phyloP scores from a whole-genome alignment of 768 basidiomycete species.

The Boletus reticulatus region DNA sequence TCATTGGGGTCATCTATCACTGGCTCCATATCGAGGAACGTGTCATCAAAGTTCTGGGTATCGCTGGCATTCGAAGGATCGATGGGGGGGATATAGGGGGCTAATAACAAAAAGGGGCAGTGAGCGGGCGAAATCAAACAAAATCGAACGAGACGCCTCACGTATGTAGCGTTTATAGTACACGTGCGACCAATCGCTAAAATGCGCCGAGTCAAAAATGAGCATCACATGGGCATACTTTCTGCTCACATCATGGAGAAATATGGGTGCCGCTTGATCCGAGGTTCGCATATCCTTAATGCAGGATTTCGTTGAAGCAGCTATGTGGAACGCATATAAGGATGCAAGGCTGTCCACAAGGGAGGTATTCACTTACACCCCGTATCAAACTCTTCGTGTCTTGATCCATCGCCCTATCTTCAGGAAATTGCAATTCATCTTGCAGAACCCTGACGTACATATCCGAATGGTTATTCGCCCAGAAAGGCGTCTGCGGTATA shows the following conservation, averaged over 20 bases:
- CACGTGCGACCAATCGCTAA: slow-evolving; percentile 91
- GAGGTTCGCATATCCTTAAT: slow-evolving; percentile 87
- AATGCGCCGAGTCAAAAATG: slow-evolving; percentile 12
- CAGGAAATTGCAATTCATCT: slow-evolving; percentile 86
- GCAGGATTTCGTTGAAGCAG: slow-evolving; percentile 91
- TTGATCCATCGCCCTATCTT: slow-evolving; percentile 88
- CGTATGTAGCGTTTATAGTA: slow-evolving; percentile 94
- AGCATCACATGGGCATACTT: slow-evolving; percentile 1
- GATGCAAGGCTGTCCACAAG: neutral
- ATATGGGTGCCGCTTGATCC: slow-evolving; percentile 92
- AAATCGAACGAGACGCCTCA: slow-evolving; percentile 37
- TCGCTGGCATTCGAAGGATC: slow-evolving; percentile 91
- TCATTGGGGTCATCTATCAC: slow-evolving; percentile 78
- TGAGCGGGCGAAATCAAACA: slow-evolving; percentile 8
- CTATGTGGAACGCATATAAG: slow-evolving; percentile 38
- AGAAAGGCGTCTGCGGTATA: slow-evolving; percentile 74
- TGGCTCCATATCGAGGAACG: slow-evolving; percentile 94
- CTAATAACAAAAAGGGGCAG: slow-evolving; percentile 36
- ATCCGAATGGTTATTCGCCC: slow-evolving; percentile 89
- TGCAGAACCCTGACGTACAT: slow-evolving; percentile 94
- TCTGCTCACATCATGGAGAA: slow-evolving; percentile 85
- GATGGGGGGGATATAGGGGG: slow-evolving; percentile 91
- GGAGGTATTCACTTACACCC: slow-evolving; percentile 58
- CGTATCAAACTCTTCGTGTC: slow-evolving; percentile 95
- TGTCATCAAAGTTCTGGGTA: slow-evolving; percentile 97